Evolutionary conservation across 192 early-diverging fungal genomes (phyloP).

Genomic region (Podila clonocystis): DNA sequence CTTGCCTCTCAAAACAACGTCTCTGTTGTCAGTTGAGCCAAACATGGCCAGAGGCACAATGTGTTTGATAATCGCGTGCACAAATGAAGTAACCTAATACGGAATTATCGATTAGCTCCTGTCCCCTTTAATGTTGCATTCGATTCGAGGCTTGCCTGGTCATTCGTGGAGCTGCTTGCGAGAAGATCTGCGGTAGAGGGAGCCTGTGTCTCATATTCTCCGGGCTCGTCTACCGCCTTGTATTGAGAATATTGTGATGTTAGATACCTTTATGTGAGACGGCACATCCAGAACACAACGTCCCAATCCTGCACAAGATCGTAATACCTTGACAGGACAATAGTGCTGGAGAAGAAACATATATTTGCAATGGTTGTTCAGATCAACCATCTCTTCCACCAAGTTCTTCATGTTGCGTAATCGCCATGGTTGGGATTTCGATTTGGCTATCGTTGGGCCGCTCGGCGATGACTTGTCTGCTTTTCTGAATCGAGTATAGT

Average conservation of each 20-base stretch:
- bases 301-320: not conserved
- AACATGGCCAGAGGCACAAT: slow-evolving; percentile 73
- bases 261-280: not conserved
- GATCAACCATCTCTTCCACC: slow-evolving; percentile 53
- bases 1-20: slow-evolving; percentile 60
- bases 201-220: not conserved
- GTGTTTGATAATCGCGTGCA: slow-evolving; percentile 56
- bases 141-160: not conserved
- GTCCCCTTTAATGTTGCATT: too few species aligned
- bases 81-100: slow-evolving; percentile 56
- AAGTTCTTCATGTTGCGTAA: slow-evolving; percentile 33
- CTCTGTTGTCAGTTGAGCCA: slow-evolving; percentile 68
- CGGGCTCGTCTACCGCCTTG: slow-evolving; percentile 17
- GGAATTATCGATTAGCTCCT: not conserved
- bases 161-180: slow-evolving; percentile 7
- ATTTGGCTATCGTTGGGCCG: not conserved
- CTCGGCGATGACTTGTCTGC: not conserved
- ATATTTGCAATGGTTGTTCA: slow-evolving; percentile 54
- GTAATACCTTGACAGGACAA: slow-evolving; percentile 57
- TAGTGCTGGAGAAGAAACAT: slow-evolving; percentile 52
- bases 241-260: not conserved
- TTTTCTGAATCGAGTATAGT: not conserved
- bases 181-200: slow-evolving; percentile 9
- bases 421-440: slow-evolving; percentile 12
- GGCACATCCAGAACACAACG: not conserved